Evolutionary conservation across 257 asterid genomes (phyloP), one percentile per base, ranked within the genome.

Genomic region (Thymus mandschuricus): DNA sequence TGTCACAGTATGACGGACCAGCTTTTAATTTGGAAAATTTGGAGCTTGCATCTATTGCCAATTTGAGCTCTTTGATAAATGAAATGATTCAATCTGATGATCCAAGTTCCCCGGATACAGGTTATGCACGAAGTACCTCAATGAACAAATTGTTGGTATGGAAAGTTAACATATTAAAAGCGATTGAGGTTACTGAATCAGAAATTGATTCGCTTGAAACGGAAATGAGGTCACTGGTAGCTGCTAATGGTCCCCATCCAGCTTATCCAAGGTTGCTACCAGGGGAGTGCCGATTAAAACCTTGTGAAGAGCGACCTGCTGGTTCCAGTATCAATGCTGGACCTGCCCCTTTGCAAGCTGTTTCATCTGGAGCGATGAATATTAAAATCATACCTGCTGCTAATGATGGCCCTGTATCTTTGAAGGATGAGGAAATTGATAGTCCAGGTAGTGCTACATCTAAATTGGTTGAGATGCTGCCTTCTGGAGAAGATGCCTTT

Each of bases 151-250:
- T 95, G 86, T 44, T 81, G 64, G 80, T 86, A 31, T 90, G 86
- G 96, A 95, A 87, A 83, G 86, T 71, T 72, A 86, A 85, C 70
- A 72, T 85, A 75, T 70, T 85, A 63, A 95, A 95, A 81, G 90
- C 87, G 12, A 68, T 95, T 69, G 99, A 89, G 86, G 79, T 74
- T 76, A 90, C 96, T 29, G 98, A 90, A 82, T 77, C 89, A 40
- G 96, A 90, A 82, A 86, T 92, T 79, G 99, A 95, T 82, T 81
- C 79, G 60, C 96, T 95, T 74, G 99, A 95, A 80, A 86, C 88
- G 64, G 90, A 89, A 77, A 86, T 88, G 76, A 95, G 82, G 77
- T 81, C 83, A 55, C 72, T 88, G 81, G 60, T 40, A 38, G 70
- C 88, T 60, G 70, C 88, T 60, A 84, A 69, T 75, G 63, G 69